Evolutionary conservation across 192 early-diverging fungal genomes (phyloP).

Genomic region (Coemansia sp.): DNA sequence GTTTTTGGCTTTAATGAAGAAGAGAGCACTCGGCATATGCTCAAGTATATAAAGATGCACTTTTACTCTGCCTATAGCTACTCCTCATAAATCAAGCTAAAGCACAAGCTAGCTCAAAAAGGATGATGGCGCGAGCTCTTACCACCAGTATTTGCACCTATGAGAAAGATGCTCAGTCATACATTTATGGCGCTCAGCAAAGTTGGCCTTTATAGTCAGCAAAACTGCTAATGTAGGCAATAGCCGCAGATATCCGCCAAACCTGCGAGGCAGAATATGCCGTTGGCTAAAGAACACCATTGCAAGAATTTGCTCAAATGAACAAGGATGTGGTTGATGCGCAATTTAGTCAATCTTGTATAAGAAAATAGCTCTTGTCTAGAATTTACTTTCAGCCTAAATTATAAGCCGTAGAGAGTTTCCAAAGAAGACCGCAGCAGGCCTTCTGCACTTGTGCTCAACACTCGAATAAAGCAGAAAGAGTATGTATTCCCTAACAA

Average conservation of each 20-base stretch:
- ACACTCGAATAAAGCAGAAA: conserved; percentile 4
- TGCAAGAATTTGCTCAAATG: conserved; percentile 62
- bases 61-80: conserved; percentile 63
- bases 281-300: conserved; percentile 69
- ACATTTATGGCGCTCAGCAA: conserved; percentile 69
- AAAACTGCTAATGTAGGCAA: conserved; percentile 17
- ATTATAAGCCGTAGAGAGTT: conserved; percentile 44
- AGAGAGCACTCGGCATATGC: conserved; percentile 60
- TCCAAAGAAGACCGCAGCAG: neutral
- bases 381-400: neutral
- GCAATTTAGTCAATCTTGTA: conserved; percentile 74
- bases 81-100: conserved; percentile 77
- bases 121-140: too few species aligned
- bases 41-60: conserved; percentile 8
- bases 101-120: too few species aligned
- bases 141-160: too few species aligned
- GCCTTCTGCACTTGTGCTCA: too few species aligned
- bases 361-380: conserved; percentile 58
- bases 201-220: too few species aligned
- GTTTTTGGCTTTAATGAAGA: conserved; percentile 78
- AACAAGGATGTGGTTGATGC: conserved; percentile 66
- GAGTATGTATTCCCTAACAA: too few species aligned
- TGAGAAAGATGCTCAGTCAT: too few species aligned
- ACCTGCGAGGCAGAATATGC: conserved; percentile 39
- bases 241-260: conserved; percentile 27